A percentile compares a stretch with the other conserved stretches of the same genome.
Conservation (phyloP, 2,329 filamentous ascomycete species). For the Emmonsiellopsis sp. region DNA sequence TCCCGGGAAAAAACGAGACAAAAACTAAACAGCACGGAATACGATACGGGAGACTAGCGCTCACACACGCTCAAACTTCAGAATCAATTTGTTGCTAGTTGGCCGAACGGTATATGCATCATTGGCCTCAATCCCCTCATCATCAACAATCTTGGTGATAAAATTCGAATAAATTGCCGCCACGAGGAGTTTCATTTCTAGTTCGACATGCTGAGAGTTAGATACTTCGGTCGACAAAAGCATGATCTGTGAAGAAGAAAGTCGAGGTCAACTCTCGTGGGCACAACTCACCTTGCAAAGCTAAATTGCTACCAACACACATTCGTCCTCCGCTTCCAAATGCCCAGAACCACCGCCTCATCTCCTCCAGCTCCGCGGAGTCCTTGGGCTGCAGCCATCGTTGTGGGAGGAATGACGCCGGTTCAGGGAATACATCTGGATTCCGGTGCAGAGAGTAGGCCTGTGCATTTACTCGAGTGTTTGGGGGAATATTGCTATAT, state of each 20-base stretch:
- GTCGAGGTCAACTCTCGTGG: too few relatives aligned
- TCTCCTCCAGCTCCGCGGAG: conserved; percentile 31
- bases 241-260: background rate
- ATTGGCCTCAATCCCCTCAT: conserved; percentile 53
- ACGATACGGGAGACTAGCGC: too few relatives aligned
- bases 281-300: conserved; percentile 31
- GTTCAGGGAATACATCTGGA: conserved; percentile 37
- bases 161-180: conserved; percentile 64
- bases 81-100: conserved; percentile 46
- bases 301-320: conserved; percentile 41
- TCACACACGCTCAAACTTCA: conserved; percentile 40
- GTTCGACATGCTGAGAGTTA: background rate
- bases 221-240: too few relatives aligned
- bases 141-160: conserved; percentile 50
- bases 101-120: conserved; percentile 57
- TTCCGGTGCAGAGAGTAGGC: conserved; percentile 46
- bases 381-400: conserved; percentile 39
- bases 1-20: background rate
- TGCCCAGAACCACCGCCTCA: conserved; percentile 42
- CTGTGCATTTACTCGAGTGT: conserved; percentile 37
- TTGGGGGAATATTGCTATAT: conserved; percentile 33
- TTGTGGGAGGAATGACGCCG: conserved; percentile 37
- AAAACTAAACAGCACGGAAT: background rate
- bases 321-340: conserved; percentile 42
- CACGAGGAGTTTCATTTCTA: conserved; percentile 64